Evolutionary conservation across 495 filamentous ascomycete genomes (phyloP).

Genomic region (Penicillium angulare): DNA sequence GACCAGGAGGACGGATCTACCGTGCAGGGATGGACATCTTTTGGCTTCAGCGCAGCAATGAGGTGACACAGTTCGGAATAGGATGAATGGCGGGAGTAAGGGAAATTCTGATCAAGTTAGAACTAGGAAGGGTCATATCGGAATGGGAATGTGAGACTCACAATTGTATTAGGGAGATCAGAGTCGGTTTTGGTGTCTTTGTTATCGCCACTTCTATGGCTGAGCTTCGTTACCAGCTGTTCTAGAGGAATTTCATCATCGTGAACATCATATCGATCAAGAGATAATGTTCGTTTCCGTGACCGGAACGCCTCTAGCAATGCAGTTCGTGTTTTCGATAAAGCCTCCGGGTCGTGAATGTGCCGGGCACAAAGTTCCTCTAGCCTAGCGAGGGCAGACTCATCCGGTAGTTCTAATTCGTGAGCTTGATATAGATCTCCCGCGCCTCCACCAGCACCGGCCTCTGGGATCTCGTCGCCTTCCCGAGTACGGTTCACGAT

Average conservation of each 20-base stretch:
- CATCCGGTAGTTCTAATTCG: constrained; percentile 58
- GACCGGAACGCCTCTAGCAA: constrained; percentile 36
- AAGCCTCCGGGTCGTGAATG: constrained; percentile 33
- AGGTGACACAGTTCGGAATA: constrained; percentile 75
- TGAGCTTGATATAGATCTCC: constrained; percentile 67
- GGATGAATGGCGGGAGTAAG: constrained; percentile 89
- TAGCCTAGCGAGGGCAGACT: constrained; percentile 41
- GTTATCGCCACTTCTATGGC: constrained; percentile 14
- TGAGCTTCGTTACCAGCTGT: constrained; percentile 39
- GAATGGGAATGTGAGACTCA: constrained; percentile 15
- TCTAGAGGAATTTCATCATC: constrained; percentile 42
- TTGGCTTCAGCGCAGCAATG: constrained; percentile 64
- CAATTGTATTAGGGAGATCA: constrained; percentile 22
- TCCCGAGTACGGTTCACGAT: constrained; percentile 60
- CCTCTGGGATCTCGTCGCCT: constrained; percentile 64
- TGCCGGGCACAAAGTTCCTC: constrained; percentile 45
- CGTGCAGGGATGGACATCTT: constrained; percentile 83
- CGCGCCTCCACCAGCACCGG: constrained; percentile 76
- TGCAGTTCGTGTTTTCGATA: constrained; percentile 31
- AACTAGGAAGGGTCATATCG: not conserved
- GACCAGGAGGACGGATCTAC: constrained; percentile 64
- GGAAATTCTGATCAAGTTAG: constrained; percentile 53
- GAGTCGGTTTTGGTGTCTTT: not conserved
- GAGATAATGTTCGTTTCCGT: constrained; percentile 34
- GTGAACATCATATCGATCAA: constrained; percentile 41